Evolutionary conservation across 331 rosid genomes (phyloP).

Genomic region (Pyracantha coccinea): DNA sequence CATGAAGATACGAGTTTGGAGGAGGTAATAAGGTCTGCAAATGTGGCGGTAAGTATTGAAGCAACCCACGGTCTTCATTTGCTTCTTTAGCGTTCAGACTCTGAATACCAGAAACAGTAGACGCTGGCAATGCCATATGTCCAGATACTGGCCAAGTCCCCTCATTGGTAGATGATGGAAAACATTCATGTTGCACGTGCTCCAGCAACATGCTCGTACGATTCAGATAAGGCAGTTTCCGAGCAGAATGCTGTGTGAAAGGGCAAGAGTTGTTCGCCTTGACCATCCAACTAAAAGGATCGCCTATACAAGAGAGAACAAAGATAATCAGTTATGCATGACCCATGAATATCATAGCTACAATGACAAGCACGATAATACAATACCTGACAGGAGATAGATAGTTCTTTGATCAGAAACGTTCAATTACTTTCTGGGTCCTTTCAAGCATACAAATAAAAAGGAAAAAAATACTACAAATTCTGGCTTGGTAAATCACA

Average conservation of each 20-base stretch:
- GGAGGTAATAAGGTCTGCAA: constrained; percentile 13
- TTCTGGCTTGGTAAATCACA: constrained; percentile 16
- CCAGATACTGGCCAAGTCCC: constrained; percentile 4
- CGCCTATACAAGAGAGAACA: constrained; percentile 28
- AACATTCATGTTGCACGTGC: constrained; percentile 24
- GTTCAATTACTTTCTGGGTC: constrained; percentile 8
- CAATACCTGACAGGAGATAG: constrained; percentile 18
- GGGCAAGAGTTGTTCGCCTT: constrained; percentile 19
- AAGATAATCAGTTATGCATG: constrained; percentile 14
- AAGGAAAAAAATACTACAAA: constrained; percentile 3
- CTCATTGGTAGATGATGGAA: constrained; percentile 2
- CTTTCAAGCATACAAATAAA: constrained; percentile 17
- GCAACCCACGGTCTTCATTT: constrained; percentile 16
- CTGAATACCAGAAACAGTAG: constrained; percentile 10
- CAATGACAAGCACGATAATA: not conserved
- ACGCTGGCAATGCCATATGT: constrained; percentile 13
- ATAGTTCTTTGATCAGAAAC: constrained; percentile 8
- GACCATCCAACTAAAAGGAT: constrained; percentile 46
- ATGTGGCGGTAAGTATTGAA: constrained; percentile 13
- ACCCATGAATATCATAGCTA: not conserved
- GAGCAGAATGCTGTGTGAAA: constrained; percentile 28
- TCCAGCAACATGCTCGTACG: constrained; percentile 15
- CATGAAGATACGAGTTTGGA: constrained; percentile 1
- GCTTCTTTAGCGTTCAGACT: constrained; percentile 9
- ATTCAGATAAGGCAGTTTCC: constrained; percentile 40